These are phyloP conservation scores for Kwoniella shandongensis DNA, from an alignment of 768 basidiomycete species.

Conservation along the genomic window DNA sequence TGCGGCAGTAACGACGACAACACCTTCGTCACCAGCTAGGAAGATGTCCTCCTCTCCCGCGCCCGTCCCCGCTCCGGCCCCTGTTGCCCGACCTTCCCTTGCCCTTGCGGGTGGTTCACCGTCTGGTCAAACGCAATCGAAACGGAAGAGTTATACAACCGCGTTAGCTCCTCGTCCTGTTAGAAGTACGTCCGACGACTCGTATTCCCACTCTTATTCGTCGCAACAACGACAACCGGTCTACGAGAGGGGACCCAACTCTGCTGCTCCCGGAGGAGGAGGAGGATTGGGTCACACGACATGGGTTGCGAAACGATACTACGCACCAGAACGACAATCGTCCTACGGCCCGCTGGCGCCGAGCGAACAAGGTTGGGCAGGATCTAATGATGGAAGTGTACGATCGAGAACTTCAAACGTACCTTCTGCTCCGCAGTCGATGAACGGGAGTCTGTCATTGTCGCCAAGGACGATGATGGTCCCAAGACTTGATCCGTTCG, in stretches of 20 bases:
- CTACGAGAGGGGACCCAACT: background rate
- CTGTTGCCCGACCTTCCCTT: too few relatives aligned
- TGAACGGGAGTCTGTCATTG: background rate
- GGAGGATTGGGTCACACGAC: conserved; percentile 17
- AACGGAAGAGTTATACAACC: conserved; percentile 34
- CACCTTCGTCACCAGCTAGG: conserved; percentile 3
- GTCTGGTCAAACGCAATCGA: too few relatives aligned
- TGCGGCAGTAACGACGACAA: background rate
- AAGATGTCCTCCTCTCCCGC: background rate
- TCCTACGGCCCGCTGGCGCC: conserved; percentile 1
- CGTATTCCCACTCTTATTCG: background rate
- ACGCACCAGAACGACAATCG: conserved; percentile 16
- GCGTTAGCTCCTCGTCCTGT: conserved; percentile 34
- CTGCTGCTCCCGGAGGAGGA: background rate
- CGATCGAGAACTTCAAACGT: conserved; percentile 6
- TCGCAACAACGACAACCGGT: conserved; percentile 2
- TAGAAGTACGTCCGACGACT: conserved; percentile 24
- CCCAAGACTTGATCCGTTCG: conserved; percentile 16
- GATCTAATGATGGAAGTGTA: background rate
- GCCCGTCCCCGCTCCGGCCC: background rate
- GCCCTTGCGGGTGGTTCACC: background rate
- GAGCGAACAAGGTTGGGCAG: too few relatives aligned
- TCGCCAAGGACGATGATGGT: conserved; percentile 1
- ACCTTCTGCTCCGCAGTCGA: too few relatives aligned
- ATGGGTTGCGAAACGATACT: conserved; percentile 11